Evolutionary conservation across 352 stramenopile genomes (phyloP).

Genomic region (Pythium apleroticum): DNA sequence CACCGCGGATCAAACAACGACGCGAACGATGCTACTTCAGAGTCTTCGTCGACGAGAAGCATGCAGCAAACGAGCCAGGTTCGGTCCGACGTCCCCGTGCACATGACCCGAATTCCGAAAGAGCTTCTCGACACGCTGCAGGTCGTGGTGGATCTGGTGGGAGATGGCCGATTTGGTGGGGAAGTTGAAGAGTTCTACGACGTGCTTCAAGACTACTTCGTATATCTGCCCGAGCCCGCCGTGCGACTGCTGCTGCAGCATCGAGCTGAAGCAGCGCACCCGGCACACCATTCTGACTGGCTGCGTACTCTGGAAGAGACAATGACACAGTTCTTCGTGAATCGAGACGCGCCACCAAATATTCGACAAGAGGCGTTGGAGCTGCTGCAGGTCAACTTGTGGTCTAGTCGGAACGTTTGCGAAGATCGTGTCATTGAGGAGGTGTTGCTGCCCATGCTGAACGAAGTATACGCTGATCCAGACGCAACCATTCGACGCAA

Average conservation of each 20-base stretch:
- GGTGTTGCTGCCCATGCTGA: slow-evolving; percentile 68
- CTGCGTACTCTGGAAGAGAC: slow-evolving; percentile 49
- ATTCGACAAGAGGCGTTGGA: slow-evolving; percentile 73
- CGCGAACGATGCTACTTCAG: slow-evolving; percentile 2
- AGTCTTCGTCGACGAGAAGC: not conserved
- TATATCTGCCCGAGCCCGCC: slow-evolving; percentile 54
- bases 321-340: slow-evolving; percentile 71
- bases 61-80: not conserved
- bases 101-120: slow-evolving; percentile 71
- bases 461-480: slow-evolving; percentile 69
- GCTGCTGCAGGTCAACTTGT: slow-evolving; percentile 69
- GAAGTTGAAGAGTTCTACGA: slow-evolving; percentile 75
- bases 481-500: slow-evolving; percentile 56
- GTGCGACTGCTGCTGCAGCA: slow-evolving; percentile 63
- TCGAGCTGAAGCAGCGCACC: slow-evolving; percentile 60
- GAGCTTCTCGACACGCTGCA: slow-evolving; percentile 79
- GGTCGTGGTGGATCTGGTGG: slow-evolving; percentile 73
- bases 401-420: slow-evolving; percentile 74
- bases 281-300: slow-evolving; percentile 69
- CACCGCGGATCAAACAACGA: not conserved
- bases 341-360: slow-evolving; percentile 35
- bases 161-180: slow-evolving; percentile 54
- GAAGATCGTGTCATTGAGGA: slow-evolving; percentile 87
- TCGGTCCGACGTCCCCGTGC: slow-evolving; percentile 23
- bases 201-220: slow-evolving; percentile 73